Percentiles rank a stretch among this genome's conserved stretches.
phyloP scores from a whole-genome alignment of 1,284 basidiomycete species.

The Irpex lacteus region DNA sequence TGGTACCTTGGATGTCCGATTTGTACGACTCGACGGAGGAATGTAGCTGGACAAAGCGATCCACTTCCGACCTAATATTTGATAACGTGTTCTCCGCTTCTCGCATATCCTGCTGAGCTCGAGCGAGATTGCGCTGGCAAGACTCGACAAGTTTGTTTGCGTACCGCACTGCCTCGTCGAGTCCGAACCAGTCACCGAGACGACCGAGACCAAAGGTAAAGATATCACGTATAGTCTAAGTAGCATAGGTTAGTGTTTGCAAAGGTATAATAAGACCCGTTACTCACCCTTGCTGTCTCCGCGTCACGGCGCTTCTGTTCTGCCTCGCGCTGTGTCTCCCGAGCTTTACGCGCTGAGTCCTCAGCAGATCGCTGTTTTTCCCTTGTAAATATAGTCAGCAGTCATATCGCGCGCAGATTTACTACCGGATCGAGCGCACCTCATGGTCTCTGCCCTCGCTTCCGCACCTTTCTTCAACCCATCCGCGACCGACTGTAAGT shows the following conservation, averaged over 20 bases:
- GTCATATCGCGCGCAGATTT: neutral
- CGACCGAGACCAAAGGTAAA: slow-evolving; percentile 2
- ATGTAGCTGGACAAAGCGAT: neutral
- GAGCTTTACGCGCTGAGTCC: neutral
- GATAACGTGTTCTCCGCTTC: neutral
- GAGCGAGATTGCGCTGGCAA: neutral
- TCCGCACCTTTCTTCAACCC: slow-evolving; percentile 1
- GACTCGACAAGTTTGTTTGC: slow-evolving; percentile 7
- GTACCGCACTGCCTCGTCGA: neutral
- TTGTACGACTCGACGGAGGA: neutral
- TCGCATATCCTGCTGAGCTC: neutral
- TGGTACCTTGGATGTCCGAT: neutral
- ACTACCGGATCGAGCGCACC: neutral
- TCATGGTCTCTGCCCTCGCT: neutral
- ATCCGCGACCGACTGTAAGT: neutral
- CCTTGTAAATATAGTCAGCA: neutral
- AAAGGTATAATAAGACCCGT: neutral
- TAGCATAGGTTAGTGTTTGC: neutral
- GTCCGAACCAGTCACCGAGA: slow-evolving; percentile 2
- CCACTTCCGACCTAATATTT: neutral
- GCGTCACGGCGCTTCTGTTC: neutral
- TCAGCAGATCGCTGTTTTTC: neutral
- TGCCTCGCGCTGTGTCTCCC: neutral
- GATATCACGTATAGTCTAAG: neutral
- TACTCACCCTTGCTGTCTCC: neutral